phyloP scores from a whole-genome alignment of 2,329 filamentous ascomycete genomes.

The Dothistroma pini region DNA sequence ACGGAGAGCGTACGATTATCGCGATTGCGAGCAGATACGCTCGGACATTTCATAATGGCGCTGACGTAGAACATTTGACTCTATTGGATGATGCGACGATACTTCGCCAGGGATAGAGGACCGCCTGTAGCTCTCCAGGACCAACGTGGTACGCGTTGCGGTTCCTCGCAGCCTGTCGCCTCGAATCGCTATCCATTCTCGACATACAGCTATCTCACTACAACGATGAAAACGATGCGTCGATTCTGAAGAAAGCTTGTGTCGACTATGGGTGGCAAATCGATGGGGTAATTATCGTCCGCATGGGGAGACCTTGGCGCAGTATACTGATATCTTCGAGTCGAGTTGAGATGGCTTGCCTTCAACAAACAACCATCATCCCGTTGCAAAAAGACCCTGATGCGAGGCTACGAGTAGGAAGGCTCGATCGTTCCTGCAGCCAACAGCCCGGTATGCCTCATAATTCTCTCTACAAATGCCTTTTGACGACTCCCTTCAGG shows the following conservation, averaged over 20 bases:
- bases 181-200: neutral
- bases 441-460: too few species aligned
- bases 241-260: neutral
- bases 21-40: too few species aligned
- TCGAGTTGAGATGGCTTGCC: neutral
- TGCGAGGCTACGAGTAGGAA: too few species aligned
- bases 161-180: neutral
- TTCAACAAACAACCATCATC: neutral
- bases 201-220: neutral
- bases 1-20: too few species aligned
- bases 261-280: neutral
- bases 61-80: neutral
- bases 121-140: neutral
- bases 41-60: too few species aligned
- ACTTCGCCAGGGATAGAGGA: neutral
- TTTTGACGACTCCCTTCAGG: too few species aligned
- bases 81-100: neutral
- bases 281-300: neutral
- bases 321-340: neutral
- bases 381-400: too few species aligned
- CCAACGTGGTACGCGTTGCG: neutral
- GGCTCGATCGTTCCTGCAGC: too few species aligned
- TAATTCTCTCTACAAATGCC: too few species aligned
- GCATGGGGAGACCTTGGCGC: neutral
- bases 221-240: neutral